Evolutionary conservation across 352 stramenopile species (phyloP), one percentile per base, ranked within the genome.

Genomic region (Peronosclerospora sorghi): DNA sequence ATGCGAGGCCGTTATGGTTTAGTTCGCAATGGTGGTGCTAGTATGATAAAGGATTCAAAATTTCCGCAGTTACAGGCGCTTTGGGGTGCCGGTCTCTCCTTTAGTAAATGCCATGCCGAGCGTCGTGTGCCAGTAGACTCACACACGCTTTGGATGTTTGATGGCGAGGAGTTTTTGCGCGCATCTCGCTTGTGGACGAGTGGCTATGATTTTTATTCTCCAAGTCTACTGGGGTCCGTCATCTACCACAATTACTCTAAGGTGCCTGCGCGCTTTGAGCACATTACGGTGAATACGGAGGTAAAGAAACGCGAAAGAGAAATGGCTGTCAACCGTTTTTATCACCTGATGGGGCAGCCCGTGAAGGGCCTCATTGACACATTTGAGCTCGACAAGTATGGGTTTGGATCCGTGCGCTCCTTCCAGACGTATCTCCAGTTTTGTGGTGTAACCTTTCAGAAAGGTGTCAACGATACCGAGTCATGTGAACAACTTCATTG

Each of bases 81-180:
- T 6, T 91, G 78, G 78, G 75, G 78, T 17, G 78, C 73, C 17
- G 78, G 78, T 13, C 51, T 91, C 5, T 86, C 71, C n/a, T 90
- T 87, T 40, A 76, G 65, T 62, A 90, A 90, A 57, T 90, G 78
- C 46, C 78, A 90, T 45, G 76, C 78, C 8, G 78, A 91, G 58
- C 69, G 62, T 14, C 73, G 73, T 10, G 75, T 83, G 39, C 67
- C 50, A 1, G 66, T 91, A 27, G 78, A 91, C 38, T 78, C 75
- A 36, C 78, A 91, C 45, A 88, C 73, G 41, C 59, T 87, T 20
- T 85, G 72, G 72, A 77, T 85, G 65, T 85, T 83, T 35, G 72
- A 85, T 29, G 72, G 72, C 5, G 72, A 85, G 45, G 72, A 85
- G 42, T 85, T 85, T 30, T 36, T 85, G 54, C 65, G 72, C 30